A percentile compares a stretch with the other conserved stretches of the same genome.
phyloP scores from a whole-genome alignment of 2,329 filamentous ascomycete species.

The Sporothrix phasma region DNA sequence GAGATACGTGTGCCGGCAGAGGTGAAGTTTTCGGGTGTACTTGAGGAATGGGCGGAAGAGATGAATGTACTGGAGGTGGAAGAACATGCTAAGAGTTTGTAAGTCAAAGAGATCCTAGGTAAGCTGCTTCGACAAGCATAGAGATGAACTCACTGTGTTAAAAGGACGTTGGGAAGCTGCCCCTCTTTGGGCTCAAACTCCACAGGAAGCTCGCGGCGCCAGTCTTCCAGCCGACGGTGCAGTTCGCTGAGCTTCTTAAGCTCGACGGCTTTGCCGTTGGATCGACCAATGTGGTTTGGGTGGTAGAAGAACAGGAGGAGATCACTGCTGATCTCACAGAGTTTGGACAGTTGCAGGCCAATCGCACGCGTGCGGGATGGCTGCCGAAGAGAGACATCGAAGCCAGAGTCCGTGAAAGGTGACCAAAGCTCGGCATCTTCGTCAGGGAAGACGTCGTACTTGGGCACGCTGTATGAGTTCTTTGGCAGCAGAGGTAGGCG shows the following conservation, averaged over 20 bases:
- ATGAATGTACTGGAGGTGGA: slow-evolving; percentile 50
- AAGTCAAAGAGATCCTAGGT: not conserved
- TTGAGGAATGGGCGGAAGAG: slow-evolving; percentile 35
- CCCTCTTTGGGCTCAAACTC: slow-evolving; percentile 87
- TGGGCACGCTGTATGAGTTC: slow-evolving; percentile 71
- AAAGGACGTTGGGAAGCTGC: slow-evolving; percentile 69
- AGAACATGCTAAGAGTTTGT: slow-evolving; percentile 69
- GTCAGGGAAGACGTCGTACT: slow-evolving; percentile 79
- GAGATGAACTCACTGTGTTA: slow-evolving; percentile 61
- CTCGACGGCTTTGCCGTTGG: slow-evolving; percentile 68
- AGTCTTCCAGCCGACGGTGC: slow-evolving; percentile 80
- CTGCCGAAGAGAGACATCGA: slow-evolving; percentile 62
- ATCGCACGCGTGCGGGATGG: slow-evolving; percentile 75
- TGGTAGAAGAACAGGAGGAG: slow-evolving; percentile 87
- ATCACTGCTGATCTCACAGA: slow-evolving; percentile 92
- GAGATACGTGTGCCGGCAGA: slow-evolving; percentile 77
- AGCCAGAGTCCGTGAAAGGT: slow-evolving; percentile 66
- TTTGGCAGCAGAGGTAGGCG: slow-evolving; percentile 78
- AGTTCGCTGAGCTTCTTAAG: slow-evolving; percentile 88
- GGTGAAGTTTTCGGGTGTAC: slow-evolving; percentile 76
- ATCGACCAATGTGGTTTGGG: slow-evolving; percentile 53
- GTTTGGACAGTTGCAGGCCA: slow-evolving; percentile 66
- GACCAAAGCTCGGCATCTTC: slow-evolving; percentile 83
- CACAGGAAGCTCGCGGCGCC: slow-evolving; percentile 72
- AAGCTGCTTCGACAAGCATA: not conserved